phyloP scores from a whole-genome alignment of 2,329 filamentous ascomycete genomes.

The Trichoderma harzianum region DNA sequence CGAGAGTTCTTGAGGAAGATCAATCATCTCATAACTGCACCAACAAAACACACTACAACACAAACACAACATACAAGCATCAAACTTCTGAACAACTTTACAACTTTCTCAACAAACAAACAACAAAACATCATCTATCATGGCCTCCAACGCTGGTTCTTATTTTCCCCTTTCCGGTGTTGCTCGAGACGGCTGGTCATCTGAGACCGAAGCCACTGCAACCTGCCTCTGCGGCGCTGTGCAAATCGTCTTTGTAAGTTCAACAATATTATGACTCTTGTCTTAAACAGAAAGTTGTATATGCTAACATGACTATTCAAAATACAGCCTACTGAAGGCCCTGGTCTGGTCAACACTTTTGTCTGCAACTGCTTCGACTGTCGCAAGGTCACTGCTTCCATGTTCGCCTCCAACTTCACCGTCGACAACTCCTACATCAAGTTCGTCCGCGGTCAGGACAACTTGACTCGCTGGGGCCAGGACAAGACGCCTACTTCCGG shows the following conservation, averaged over 20 bases:
- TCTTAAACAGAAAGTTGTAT: not conserved
- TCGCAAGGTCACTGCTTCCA: conserved; percentile 11
- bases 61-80: not conserved
- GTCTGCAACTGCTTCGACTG: conserved; percentile 14
- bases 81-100: not conserved
- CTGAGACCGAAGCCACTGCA: conserved; percentile 8
- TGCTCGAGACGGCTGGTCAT: conserved; percentile 11
- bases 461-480: not conserved
- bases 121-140: not conserved
- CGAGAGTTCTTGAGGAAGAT: not conserved
- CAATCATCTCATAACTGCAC: not conserved
- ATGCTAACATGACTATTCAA: not conserved
- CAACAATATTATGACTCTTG: not conserved
- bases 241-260: conserved; percentile 3
- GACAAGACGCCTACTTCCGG: not conserved
- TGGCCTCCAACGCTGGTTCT: not conserved
- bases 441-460: not conserved
- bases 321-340: not conserved
- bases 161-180: not conserved
- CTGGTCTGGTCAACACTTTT: conserved; percentile 6
- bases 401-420: conserved; percentile 15
- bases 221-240: conserved; percentile 13
- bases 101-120: not conserved
- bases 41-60: not conserved
- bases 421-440: conserved; percentile 9